phyloP scores from a whole-genome alignment of 192 early-diverging fungal species.

The Coemansia umbellata region DNA sequence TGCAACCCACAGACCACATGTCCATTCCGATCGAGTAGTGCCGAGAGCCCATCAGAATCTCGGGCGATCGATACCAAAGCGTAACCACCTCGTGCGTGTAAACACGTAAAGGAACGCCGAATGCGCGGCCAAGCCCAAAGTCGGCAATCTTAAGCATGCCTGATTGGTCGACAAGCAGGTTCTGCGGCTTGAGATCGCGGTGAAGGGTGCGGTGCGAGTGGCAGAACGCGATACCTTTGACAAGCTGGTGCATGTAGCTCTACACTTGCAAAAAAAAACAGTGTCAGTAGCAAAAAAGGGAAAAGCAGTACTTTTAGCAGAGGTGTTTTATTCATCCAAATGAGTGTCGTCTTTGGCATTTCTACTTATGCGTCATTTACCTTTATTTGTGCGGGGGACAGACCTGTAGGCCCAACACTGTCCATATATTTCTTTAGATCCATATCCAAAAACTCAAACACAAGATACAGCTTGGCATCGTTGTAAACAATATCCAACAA shows the following conservation, averaged over 20 bases:
- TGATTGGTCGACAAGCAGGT: slow-evolving; percentile 85
- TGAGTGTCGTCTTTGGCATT: no score
- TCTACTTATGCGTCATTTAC: no score
- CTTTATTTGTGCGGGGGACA: slow-evolving; percentile 61
- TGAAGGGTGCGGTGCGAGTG: slow-evolving; percentile 92
- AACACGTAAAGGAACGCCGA: slow-evolving; percentile 84
- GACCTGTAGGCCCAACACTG: slow-evolving; percentile 43
- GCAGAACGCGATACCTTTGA: slow-evolving; percentile 85
- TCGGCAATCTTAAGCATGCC: slow-evolving; percentile 92
- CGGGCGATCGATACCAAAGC: slow-evolving; percentile 93
- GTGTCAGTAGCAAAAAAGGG: background rate
- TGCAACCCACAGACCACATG: slow-evolving; percentile 97
- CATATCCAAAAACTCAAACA: slow-evolving; percentile 95
- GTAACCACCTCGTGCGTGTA: slow-evolving; percentile 97
- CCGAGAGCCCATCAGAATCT: slow-evolving; percentile 87
- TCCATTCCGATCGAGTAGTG: slow-evolving; percentile 93
- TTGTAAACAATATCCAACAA: slow-evolving; percentile 85
- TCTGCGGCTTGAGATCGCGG: slow-evolving; percentile 98
- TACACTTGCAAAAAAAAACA: slow-evolving; percentile 10
- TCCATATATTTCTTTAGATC: slow-evolving; percentile 89
- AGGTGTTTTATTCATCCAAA: no score
- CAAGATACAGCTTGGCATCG: slow-evolving; percentile 84
- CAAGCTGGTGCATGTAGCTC: slow-evolving; percentile 90
- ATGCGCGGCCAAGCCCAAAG: slow-evolving; percentile 92
- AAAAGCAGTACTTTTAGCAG: no score